Evolutionary conservation across 805 yeast species (phyloP).

Genomic region (Hanseniaspora lindneri): DNA sequence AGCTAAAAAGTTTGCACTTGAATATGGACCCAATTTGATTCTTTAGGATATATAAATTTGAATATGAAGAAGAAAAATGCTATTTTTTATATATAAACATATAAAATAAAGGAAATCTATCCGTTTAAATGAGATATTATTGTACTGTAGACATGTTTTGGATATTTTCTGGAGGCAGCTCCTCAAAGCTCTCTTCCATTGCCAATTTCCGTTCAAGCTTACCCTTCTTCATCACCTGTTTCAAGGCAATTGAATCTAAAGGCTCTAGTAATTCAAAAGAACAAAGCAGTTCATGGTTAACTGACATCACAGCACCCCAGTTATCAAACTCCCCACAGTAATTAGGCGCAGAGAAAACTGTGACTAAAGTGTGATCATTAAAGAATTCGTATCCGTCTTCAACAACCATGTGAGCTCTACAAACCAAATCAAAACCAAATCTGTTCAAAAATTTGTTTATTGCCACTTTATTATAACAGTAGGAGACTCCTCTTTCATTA

Average conservation of each 20-base stretch:
- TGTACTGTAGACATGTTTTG: not conserved
- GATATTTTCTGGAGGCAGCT: not conserved
- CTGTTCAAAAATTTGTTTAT: slow-evolving; percentile 52
- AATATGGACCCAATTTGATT: too few species aligned
- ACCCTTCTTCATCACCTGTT: slow-evolving; percentile 91
- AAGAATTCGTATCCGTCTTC: slow-evolving; percentile 82
- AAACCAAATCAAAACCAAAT: slow-evolving; percentile 63
- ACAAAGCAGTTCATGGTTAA: slow-evolving; percentile 54
- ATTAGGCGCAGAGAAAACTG: slow-evolving; percentile 72
- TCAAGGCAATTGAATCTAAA: slow-evolving; percentile 79
- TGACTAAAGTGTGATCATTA: slow-evolving; percentile 59
- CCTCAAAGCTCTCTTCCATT: slow-evolving; percentile 1
- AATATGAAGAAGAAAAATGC: too few species aligned
- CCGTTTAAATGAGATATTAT: not conserved
- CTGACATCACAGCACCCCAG: slow-evolving; percentile 72
- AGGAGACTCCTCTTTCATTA: slow-evolving; percentile 74
- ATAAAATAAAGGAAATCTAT: too few species aligned
- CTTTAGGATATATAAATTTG: too few species aligned
- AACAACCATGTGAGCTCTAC: slow-evolving; percentile 81
- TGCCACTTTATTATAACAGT: slow-evolving; percentile 58
- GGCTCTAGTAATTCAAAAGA: slow-evolving; percentile 89
- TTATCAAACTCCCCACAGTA: slow-evolving; percentile 73
- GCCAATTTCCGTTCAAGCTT: slow-evolving; percentile 61
- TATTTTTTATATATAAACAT: too few species aligned
- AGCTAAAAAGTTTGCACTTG: too few species aligned